Percentiles rank a stretch among this genome's conserved stretches.
phyloP scores from a whole-genome alignment of 495 filamentous ascomycete species.

The Viridothelium virens region DNA sequence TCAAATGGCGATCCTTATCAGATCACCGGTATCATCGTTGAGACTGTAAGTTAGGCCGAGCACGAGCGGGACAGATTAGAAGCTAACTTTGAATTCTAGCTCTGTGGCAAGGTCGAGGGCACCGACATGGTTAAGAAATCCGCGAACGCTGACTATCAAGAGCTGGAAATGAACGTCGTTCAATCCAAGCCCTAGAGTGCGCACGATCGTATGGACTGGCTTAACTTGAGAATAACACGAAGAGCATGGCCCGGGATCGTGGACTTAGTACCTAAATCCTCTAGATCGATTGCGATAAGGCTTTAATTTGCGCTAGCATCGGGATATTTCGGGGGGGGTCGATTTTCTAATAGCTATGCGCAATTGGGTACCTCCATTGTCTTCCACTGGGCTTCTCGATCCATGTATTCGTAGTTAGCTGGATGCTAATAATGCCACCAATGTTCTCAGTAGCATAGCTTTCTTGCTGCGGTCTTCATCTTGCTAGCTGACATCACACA shows the following conservation, averaged over 20 bases:
- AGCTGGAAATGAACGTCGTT: slow-evolving; percentile 30
- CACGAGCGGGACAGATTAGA: background rate
- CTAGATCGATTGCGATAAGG: background rate
- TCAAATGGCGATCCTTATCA: slow-evolving; percentile 96
- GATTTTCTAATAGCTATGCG: background rate
- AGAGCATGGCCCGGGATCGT: too few relatives aligned
- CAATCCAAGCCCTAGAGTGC: slow-evolving; percentile 29
- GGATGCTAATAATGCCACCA: background rate
- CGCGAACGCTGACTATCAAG: slow-evolving; percentile 19
- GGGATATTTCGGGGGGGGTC: background rate
- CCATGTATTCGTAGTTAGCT: background rate
- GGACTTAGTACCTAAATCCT: background rate
- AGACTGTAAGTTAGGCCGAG: slow-evolving; percentile 43
- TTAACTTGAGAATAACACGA: too few relatives aligned
- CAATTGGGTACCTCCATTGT: background rate
- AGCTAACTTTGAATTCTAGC: slow-evolving; percentile 15
- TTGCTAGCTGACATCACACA: background rate
- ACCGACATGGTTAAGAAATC: slow-evolving; percentile 30
- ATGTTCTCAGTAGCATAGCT: background rate
- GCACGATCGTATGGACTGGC: too few relatives aligned
- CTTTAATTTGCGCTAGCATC: background rate
- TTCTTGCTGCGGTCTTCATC: background rate
- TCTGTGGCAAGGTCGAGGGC: slow-evolving; percentile 38
- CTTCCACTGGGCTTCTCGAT: background rate
- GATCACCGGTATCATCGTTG: slow-evolving; percentile 87